Percentiles rank a stretch among this genome's conserved stretches.
Conservation (phyloP, 2,329 filamentous ascomycete genomes). For the Hortaea werneckii region DNA sequence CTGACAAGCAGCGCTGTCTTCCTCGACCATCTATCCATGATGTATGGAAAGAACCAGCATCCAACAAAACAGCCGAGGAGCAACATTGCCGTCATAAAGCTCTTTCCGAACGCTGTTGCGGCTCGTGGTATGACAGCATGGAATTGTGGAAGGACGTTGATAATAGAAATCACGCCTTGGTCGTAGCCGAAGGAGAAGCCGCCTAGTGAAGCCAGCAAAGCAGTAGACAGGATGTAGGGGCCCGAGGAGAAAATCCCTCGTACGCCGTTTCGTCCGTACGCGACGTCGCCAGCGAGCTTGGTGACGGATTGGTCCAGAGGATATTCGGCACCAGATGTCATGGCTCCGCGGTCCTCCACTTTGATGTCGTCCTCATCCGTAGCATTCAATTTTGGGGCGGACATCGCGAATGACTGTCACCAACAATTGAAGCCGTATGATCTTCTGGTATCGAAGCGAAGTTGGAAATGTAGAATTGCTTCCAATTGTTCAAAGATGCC, state of each 20-base stretch:
- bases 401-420: too few relatives aligned
- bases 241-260: not conserved
- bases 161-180: not conserved
- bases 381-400: too few relatives aligned
- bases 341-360: too few relatives aligned
- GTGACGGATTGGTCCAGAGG: too few relatives aligned
- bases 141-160: not conserved
- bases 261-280: too few relatives aligned
- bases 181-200: slow-evolving; percentile 32
- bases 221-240: not conserved
- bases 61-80: not conserved
- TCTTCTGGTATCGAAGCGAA: too few relatives aligned
- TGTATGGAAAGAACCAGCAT: not conserved
- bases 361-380: too few relatives aligned
- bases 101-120: not conserved
- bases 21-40: not conserved
- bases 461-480: too few relatives aligned
- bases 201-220: slow-evolving; percentile 26
- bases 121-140: not conserved
- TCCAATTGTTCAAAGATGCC: too few relatives aligned
- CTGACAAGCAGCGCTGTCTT: not conserved
- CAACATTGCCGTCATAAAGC: not conserved
- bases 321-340: too few relatives aligned
- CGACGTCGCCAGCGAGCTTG: too few relatives aligned
- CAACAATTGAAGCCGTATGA: too few relatives aligned